These are phyloP conservation scores for Helichrysum umbraculigerum DNA, from an alignment of 129 eudicot genomes.

Conservation along the genomic window DNA sequence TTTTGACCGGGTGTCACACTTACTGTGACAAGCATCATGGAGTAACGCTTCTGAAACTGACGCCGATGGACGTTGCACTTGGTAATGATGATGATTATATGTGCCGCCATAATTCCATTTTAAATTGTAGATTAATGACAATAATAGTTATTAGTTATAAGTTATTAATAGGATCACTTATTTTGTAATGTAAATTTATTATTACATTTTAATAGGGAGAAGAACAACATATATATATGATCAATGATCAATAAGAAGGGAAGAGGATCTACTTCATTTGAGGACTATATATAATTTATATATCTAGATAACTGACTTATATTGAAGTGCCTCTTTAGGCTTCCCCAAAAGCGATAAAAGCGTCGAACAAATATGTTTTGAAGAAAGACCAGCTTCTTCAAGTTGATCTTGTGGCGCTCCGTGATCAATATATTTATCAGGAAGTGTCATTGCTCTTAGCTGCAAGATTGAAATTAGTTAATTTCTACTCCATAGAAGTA, in stretches of 20 bases:
- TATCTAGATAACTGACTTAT: conserved; percentile 31
- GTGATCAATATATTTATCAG: conserved; percentile 75
- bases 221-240: background rate
- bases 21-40: no score
- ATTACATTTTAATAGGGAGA: background rate
- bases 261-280: background rate
- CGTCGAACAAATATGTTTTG: conserved; percentile 73
- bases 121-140: no score
- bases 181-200: background rate
- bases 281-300: background rate
- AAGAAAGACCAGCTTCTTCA: conserved; percentile 79
- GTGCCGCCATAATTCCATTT: no score
- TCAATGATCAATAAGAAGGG: background rate
- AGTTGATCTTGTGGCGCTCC: conserved; percentile 77
- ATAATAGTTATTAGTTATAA: no score
- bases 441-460: conserved; percentile 80
- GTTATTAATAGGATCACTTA: no score
- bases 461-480: conserved; percentile 32
- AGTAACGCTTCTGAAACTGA: no score
- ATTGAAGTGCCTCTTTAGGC: conserved; percentile 61
- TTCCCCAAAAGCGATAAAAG: conserved; percentile 65
- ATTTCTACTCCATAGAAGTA: background rate
- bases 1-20: no score
- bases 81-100: no score
- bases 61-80: no score